Percentiles rank a stretch among this genome's conserved stretches.
Conservation (phyloP, 1,139 yeast genomes). For the Taiozyma sp. region DNA sequence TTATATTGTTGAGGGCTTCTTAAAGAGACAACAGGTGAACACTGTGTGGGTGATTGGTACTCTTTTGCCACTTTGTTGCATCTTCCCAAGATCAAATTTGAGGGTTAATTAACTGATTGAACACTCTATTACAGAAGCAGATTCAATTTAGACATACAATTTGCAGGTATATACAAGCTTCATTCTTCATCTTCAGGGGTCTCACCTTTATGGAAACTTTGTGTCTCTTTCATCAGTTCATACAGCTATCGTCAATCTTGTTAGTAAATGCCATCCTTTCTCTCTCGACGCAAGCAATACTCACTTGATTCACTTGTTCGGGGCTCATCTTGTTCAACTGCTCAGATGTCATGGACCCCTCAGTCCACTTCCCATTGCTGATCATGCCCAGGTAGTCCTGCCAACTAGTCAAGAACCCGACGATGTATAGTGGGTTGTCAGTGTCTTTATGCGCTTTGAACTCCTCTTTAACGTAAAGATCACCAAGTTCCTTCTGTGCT, state of each 20-base stretch:
- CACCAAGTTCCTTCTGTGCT: conserved; percentile 77
- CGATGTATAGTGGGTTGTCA: conserved; percentile 89
- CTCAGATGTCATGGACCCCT: conserved; percentile 57
- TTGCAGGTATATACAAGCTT: neutral
- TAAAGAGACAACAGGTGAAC: no score
- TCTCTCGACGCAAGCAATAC: conserved; percentile 9
- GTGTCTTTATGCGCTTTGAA: conserved; percentile 79
- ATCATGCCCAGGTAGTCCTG: conserved; percentile 78
- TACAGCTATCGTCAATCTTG: conserved; percentile 33
- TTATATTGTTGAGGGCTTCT: no score
- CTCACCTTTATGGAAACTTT: conserved; percentile 19
- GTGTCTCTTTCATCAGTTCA: conserved; percentile 66
- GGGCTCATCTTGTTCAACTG: conserved; percentile 83
- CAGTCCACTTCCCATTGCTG: conserved; percentile 75
- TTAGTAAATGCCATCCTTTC: conserved; percentile 4
- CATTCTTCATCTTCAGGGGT: neutral
- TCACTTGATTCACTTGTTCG: conserved; percentile 80
- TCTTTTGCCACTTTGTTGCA: no score
- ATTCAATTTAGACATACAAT: neutral
- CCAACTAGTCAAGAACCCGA: conserved; percentile 93
- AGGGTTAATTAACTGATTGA: no score
- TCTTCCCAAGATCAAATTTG: neutral
- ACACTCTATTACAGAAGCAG: neutral
- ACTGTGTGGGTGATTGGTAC: no score
- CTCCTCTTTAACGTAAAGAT: conserved; percentile 83